Evolutionary conservation across 2,329 filamentous ascomycete genomes (phyloP).

Genomic region (Fusarium agapanthi): DNA sequence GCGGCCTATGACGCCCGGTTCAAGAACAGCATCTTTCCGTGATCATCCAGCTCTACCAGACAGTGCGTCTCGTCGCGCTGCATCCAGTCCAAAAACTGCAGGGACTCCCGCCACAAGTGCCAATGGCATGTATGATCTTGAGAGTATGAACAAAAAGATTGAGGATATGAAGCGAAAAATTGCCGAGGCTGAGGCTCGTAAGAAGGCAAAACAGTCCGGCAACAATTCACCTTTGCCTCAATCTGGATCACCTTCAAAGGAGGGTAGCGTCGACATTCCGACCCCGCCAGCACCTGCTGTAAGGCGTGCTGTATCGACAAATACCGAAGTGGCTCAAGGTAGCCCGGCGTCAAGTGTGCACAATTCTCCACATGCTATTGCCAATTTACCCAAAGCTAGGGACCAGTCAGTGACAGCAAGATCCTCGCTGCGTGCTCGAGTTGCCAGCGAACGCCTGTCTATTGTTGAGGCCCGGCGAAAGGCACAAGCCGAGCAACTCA

Average conservation of each 20-base stretch:
- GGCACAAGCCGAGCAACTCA: slow-evolving; percentile 56
- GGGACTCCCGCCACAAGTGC: slow-evolving; percentile 51
- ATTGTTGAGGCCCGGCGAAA: slow-evolving; percentile 48
- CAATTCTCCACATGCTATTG: not conserved
- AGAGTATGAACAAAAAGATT: slow-evolving; percentile 65
- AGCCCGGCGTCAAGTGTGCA: slow-evolving; percentile 11
- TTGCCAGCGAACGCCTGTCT: slow-evolving; percentile 50
- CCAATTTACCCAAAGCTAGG: slow-evolving; percentile 28
- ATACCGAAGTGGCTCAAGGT: not conserved
- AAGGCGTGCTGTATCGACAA: not conserved
- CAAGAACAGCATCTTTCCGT: slow-evolving; percentile 51
- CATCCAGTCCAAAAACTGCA: slow-evolving; percentile 51
- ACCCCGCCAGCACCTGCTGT: not conserved
- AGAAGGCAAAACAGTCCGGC: slow-evolving; percentile 52
- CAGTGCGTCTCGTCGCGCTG: slow-evolving; percentile 49
- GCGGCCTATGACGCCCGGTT: slow-evolving; percentile 44
- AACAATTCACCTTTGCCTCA: slow-evolving; percentile 44
- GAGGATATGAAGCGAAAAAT: slow-evolving; percentile 68
- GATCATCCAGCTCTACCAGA: slow-evolving; percentile 57
- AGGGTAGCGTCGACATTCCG: slow-evolving; percentile 37
- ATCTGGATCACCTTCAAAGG: slow-evolving; percentile 39
- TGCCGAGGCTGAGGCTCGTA: slow-evolving; percentile 66
- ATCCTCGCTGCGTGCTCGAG: slow-evolving; percentile 44
- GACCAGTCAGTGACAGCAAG: slow-evolving; percentile 5
- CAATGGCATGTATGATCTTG: slow-evolving; percentile 53